Conservation (phyloP, 352 stramenopile genomes). For the Globisporangium takayamanum region DNA sequence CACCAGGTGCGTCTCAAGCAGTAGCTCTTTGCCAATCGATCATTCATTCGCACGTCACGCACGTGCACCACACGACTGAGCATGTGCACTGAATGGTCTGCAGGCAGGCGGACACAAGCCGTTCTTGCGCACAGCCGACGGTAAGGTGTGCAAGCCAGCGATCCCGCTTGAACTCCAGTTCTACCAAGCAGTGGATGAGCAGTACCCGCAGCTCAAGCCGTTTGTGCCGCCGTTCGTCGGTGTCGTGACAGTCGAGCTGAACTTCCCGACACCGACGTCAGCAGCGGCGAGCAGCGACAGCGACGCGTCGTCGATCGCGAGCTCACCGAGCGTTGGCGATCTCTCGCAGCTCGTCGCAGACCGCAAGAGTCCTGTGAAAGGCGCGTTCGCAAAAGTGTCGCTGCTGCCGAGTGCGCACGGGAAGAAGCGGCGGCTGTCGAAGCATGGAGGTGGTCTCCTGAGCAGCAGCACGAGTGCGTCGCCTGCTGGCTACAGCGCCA, state of each 20-base stretch:
- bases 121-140: constrained; percentile 48
- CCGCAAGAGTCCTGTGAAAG: constrained; percentile 8
- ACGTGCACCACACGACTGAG: too few relatives aligned
- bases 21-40: not conserved
- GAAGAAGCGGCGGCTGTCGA: constrained; percentile 35
- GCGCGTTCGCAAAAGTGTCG: constrained; percentile 2
- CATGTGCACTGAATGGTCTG: not conserved
- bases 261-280: constrained; percentile 1
- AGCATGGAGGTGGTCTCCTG: not conserved
- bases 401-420: constrained; percentile 9
- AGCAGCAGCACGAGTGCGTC: constrained; percentile 6
- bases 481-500: constrained; percentile 44
- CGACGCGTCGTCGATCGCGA: constrained; percentile 13
- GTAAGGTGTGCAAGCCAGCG: constrained; percentile 73
- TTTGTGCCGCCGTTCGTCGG: constrained; percentile 69
- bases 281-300: constrained; percentile 4
- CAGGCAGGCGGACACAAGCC: constrained; percentile 71
- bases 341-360: constrained; percentile 11
- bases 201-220: constrained; percentile 47
- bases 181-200: constrained; percentile 48
- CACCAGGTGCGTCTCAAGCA: constrained; percentile 39
- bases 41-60: not conserved
- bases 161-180: constrained; percentile 71
- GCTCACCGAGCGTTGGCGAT: constrained; percentile 12
- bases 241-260: constrained; percentile 54